Percentiles rank a stretch among this genome's conserved stretches.
Conservation (phyloP, 2,329 filamentous ascomycete species). For the Fusarium compactum region DNA sequence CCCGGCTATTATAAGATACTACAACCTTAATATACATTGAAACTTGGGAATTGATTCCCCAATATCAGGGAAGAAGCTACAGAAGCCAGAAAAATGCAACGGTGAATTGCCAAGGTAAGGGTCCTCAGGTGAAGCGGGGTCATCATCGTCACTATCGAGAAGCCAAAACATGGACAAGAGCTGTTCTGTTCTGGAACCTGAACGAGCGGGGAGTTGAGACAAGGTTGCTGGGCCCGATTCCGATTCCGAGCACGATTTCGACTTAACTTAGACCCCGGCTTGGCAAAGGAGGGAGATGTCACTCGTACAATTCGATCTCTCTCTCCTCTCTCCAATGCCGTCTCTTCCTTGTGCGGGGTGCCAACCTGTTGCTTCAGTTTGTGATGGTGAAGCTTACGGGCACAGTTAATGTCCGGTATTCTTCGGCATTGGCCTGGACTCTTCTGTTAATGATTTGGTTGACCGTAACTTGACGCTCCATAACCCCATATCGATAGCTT, state of each 20-base stretch:
- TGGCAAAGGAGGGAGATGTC: slow-evolving; percentile 30
- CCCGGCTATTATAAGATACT: slow-evolving; percentile 24
- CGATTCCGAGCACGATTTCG: slow-evolving; percentile 20
- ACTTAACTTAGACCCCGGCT: slow-evolving; percentile 35
- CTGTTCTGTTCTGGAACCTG: slow-evolving; percentile 30
- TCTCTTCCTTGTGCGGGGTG: slow-evolving; percentile 11
- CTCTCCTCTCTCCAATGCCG: slow-evolving; percentile 14
- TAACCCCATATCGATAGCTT: slow-evolving; percentile 22
- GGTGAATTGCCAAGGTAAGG: slow-evolving; percentile 24
- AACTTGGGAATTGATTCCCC: slow-evolving; percentile 25
- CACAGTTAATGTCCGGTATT: slow-evolving; percentile 1
- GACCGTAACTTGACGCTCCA: slow-evolving; percentile 23
- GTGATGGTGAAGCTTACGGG: slow-evolving; percentile 3
- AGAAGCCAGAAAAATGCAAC: slow-evolving; percentile 22
- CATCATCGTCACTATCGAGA: background rate
- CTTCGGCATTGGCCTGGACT: slow-evolving; percentile 7
- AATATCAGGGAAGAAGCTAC: slow-evolving; percentile 27
- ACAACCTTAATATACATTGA: slow-evolving; percentile 33
- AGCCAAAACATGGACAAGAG: slow-evolving; percentile 17
- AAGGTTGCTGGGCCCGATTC: slow-evolving; percentile 33
- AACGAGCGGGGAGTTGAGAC: slow-evolving; percentile 31
- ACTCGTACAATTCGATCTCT: slow-evolving; percentile 26
- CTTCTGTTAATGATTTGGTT: background rate
- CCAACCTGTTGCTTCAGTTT: slow-evolving; percentile 7
- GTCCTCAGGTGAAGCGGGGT: slow-evolving; percentile 37